Base-by-base conservation (phyloP, 2,329 filamentous ascomycete genomes). In the Hymenoscyphus fraxineus region DNA sequence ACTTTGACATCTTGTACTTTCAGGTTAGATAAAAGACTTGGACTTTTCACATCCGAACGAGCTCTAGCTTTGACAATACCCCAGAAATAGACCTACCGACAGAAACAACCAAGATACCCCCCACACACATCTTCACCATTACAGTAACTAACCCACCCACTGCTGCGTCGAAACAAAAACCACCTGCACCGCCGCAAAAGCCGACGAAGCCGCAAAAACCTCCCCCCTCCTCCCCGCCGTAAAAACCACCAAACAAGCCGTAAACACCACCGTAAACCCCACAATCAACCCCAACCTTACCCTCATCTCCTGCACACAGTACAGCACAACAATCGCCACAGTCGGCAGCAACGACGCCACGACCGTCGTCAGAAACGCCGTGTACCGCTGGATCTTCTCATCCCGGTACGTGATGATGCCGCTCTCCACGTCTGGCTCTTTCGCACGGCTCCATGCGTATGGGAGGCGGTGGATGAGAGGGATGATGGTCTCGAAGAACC, bases 151-250 rank as follows among this genome's bases (percentile, higher is more conserved):
- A 51, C n/a, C 12, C 7, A 1, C 2, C 38, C 19, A 59, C 22
- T 59, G 57, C 57, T 59, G 57, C 19, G 58, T 61, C 22, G 64
- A 61, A 40, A 66, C 62, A 55, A 67, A 66, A 9, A 67, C 64
- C 12, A 67, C 66, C 16, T 66, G 64, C n/a, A 67, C 64, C 0
- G 66, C 44, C 1, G 62, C 62, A 57, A 64, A 64, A 61, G 67
- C 64, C 13, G 70, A 66, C 32, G 67, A 68, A 1, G 65, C 66
- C 32, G 57, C 59, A 63, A 70, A 67, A 1, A 70, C 62, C 44
- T 70, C 65, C 0, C 51, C 65, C n/a, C 65, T 65, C 35, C 31
- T 62, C 2, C 66, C 66, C 6, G 61, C 61, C 1, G 70, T 71
- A 13, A 69, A 60, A 16, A 66, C 54, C 15, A 64, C 62, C 2